Conservation (phyloP, 768 basidiomycete genomes). For the Porpolomopsis calyptriformis region DNA sequence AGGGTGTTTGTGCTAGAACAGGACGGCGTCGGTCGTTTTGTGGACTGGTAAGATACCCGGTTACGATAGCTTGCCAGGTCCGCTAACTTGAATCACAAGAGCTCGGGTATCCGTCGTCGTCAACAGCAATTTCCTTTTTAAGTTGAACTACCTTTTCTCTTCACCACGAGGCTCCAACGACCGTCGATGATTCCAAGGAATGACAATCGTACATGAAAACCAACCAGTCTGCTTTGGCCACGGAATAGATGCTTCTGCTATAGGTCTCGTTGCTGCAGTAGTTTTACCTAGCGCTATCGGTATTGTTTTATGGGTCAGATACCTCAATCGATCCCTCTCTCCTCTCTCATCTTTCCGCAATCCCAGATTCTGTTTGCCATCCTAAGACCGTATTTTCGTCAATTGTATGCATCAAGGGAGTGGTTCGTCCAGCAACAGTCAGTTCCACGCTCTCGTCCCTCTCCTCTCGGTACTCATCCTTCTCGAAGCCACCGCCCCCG, state of each 20-base stretch:
- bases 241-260: constrained; percentile 51
- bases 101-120: too few relatives aligned
- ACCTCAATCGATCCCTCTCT: not conserved
- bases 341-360: constrained; percentile 4
- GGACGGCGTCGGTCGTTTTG: not conserved
- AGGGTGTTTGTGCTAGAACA: not conserved
- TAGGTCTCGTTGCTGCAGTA: constrained; percentile 49
- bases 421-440: constrained; percentile 70
- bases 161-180: constrained; percentile 18
- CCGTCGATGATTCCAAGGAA: constrained; percentile 14
- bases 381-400: constrained; percentile 56
- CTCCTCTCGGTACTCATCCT: not conserved
- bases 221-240: constrained; percentile 49
- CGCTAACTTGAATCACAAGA: too few relatives aligned
- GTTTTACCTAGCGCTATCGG: constrained; percentile 50
- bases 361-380: constrained; percentile 55
- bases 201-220: too few relatives aligned
- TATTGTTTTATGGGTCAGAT: constrained; percentile 57
- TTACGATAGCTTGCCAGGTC: not conserved
- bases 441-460: constrained; percentile 19
- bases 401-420: constrained; percentile 61
- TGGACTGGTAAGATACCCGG: not conserved
- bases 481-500: constrained; percentile 49
- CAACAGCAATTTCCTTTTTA: too few relatives aligned
- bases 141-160: constrained; percentile 13